Percentiles rank a stretch among this genome's conserved stretches.
phyloP scores from a whole-genome alignment of 2,329 filamentous ascomycete genomes.

The Ilyonectria sp. region DNA sequence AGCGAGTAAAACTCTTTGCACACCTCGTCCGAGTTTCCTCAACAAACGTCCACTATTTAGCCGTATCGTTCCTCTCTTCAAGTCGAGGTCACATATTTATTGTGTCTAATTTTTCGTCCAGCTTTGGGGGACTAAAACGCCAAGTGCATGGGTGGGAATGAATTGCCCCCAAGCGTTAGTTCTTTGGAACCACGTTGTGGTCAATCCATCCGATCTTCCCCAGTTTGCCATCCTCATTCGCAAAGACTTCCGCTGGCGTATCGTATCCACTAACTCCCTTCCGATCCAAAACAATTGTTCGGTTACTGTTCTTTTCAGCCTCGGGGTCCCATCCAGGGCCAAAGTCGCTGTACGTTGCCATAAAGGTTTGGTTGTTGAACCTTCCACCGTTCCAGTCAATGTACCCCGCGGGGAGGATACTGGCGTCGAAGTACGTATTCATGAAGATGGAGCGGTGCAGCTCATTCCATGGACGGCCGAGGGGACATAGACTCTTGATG shows the following conservation, averaged over 20 bases:
- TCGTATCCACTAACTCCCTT: slow-evolving; percentile 20
- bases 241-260: slow-evolving; percentile 15
- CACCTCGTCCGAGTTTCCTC: too few species aligned
- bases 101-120: too few species aligned
- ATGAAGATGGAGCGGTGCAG: slow-evolving; percentile 71
- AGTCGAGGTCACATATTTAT: too few species aligned
- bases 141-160: too few species aligned
- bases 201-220: slow-evolving; percentile 24
- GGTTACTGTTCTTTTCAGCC: slow-evolving; percentile 20
- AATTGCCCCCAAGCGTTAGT: neutral
- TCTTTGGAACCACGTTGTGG: slow-evolving; percentile 6
- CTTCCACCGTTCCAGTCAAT: slow-evolving; percentile 28
- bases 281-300: slow-evolving; percentile 14
- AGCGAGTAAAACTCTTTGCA: too few species aligned
- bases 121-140: too few species aligned
- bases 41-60: too few species aligned
- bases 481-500: slow-evolving; percentile 63
- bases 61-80: too few species aligned
- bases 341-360: slow-evolving; percentile 24
- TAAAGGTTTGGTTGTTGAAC: slow-evolving; percentile 26
- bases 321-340: slow-evolving; percentile 20
- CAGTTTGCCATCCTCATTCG: slow-evolving; percentile 1
- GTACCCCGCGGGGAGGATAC: slow-evolving; percentile 53
- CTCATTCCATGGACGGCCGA: slow-evolving; percentile 76
- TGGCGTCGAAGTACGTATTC: slow-evolving; percentile 67